Conservation (phyloP, 768 basidiomycete genomes). For the Tulasnella sp. region DNA sequence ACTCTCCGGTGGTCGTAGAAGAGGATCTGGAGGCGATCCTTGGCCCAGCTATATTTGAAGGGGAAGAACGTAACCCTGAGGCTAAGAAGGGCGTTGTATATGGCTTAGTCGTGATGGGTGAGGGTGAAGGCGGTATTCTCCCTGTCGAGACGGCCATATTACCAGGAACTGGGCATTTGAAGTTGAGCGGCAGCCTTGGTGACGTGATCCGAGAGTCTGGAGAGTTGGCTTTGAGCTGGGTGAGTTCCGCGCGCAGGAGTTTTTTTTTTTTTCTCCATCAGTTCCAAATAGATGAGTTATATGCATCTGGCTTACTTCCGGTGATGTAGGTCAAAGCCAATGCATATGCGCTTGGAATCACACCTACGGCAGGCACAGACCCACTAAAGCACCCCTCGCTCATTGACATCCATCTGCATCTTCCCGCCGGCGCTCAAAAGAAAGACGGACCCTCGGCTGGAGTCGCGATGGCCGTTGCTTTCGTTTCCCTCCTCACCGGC, state of each 20-base stretch:
- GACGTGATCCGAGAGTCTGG: conserved; percentile 87
- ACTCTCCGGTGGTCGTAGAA: conserved; percentile 49
- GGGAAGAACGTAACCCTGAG: conserved; percentile 66
- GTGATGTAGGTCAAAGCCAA: conserved; percentile 44
- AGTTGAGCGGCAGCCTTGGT: conserved; percentile 74
- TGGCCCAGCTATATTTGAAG: conserved; percentile 59
- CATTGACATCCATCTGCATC: conserved; percentile 78
- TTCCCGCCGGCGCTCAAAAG: conserved; percentile 83
- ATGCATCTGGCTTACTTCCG: background rate
- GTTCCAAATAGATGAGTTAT: too few species aligned
- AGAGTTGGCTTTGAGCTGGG: conserved; percentile 85
- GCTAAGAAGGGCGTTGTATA: conserved; percentile 68
- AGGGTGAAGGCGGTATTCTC: conserved; percentile 74
- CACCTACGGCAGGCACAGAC: conserved; percentile 54
- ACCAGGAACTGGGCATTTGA: conserved; percentile 63
- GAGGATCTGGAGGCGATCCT: conserved; percentile 74
- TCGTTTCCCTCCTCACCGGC: conserved; percentile 75
- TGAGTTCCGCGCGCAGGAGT: conserved; percentile 25
- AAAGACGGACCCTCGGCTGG: conserved; percentile 46
- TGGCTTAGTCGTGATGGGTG: conserved; percentile 78
- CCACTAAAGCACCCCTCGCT: conserved; percentile 60
- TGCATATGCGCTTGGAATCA: conserved; percentile 69
- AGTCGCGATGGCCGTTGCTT: conserved; percentile 52
- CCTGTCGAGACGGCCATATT: conserved; percentile 75
- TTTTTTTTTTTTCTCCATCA: too few species aligned